phyloP scores from a whole-genome alignment of 768 basidiomycete genomes.

The Rhodotorula paludigena region DNA sequence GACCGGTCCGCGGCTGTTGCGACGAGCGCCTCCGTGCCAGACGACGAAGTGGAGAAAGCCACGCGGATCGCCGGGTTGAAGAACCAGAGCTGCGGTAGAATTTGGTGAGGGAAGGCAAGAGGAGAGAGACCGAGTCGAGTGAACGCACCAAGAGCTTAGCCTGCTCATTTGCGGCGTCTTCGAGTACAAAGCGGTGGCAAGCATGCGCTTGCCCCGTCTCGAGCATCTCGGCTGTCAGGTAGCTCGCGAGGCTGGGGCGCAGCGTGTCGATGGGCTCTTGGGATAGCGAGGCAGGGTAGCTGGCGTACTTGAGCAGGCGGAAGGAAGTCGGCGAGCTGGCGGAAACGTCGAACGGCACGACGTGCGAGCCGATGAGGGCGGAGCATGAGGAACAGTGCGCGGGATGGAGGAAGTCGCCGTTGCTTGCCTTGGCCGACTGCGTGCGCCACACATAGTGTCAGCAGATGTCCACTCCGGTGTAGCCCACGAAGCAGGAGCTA shows the following conservation, averaged over 20 bases:
- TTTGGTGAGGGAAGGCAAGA: not conserved
- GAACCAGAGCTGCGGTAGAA: slow-evolving; percentile 83
- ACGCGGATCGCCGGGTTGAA: slow-evolving; percentile 85
- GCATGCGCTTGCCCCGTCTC: slow-evolving; percentile 90
- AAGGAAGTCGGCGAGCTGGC: slow-evolving; percentile 62
- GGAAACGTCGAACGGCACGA: slow-evolving; percentile 74
- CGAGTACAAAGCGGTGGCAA: slow-evolving; percentile 80
- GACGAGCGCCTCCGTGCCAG: slow-evolving; percentile 55
- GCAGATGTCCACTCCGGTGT: slow-evolving; percentile 73
- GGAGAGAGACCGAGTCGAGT: not conserved
- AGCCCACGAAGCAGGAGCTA: slow-evolving; percentile 76
- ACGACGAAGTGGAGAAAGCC: slow-evolving; percentile 61
- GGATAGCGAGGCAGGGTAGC: slow-evolving; percentile 17
- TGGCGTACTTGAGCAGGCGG: slow-evolving; percentile 37
- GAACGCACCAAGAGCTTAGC: slow-evolving; percentile 68
- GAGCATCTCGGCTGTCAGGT: slow-evolving; percentile 77
- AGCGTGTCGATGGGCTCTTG: not conserved
- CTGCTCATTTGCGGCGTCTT: slow-evolving; percentile 78
- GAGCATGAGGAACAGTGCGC: slow-evolving; percentile 21
- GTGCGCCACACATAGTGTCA: slow-evolving; percentile 29
- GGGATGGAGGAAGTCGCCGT: slow-evolving; percentile 31
- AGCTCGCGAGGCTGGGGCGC: slow-evolving; percentile 51
- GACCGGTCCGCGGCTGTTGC: slow-evolving; percentile 61
- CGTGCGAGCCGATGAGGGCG: slow-evolving; percentile 58
- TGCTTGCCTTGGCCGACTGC: slow-evolving; percentile 12